These are phyloP conservation scores for Fusarium coffeatum DNA, from an alignment of 2,329 filamentous ascomycete genomes.

Conservation along the genomic window DNA sequence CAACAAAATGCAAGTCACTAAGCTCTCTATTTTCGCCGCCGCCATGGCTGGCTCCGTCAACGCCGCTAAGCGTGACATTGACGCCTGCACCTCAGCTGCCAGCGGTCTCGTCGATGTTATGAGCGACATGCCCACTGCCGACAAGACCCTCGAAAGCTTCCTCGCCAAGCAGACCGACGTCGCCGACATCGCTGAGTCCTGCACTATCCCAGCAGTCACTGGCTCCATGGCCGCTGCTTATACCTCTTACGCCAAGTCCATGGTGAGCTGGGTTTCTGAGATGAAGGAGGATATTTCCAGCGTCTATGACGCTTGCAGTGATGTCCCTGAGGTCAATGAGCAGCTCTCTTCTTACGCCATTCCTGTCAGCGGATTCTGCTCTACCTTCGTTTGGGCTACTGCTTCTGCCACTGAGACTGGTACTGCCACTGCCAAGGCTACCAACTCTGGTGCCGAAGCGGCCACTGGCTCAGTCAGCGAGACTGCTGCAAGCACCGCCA, in stretches of 20 bases:
- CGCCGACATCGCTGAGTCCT: not conserved
- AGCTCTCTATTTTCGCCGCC: not conserved
- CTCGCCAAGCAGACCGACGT: not conserved
- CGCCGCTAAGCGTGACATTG: not conserved
- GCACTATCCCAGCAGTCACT: conserved; percentile 1
- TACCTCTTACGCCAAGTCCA: conserved; percentile 4
- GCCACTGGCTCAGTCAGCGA: not conserved
- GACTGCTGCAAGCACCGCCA: not conserved
- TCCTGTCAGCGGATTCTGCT: not conserved
- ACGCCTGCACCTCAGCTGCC: not conserved
- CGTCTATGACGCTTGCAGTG: conserved; percentile 1
- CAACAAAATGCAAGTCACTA: not conserved
- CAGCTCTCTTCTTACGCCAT: not conserved
- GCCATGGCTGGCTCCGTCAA: not conserved
- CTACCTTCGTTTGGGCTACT: not conserved
- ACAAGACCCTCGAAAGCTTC: not conserved
- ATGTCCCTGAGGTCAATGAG: not conserved
- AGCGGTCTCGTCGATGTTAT: not conserved
- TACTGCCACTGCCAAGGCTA: not conserved
- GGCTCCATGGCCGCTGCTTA: not conserved
- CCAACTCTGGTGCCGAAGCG: not conserved
- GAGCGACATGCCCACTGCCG: not conserved
- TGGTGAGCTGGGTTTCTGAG: conserved; percentile 1
- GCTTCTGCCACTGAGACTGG: not conserved
- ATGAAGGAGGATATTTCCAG: not conserved